phyloP scores from a whole-genome alignment of 352 stramenopile genomes.

The Blastocystis sp. region DNA sequence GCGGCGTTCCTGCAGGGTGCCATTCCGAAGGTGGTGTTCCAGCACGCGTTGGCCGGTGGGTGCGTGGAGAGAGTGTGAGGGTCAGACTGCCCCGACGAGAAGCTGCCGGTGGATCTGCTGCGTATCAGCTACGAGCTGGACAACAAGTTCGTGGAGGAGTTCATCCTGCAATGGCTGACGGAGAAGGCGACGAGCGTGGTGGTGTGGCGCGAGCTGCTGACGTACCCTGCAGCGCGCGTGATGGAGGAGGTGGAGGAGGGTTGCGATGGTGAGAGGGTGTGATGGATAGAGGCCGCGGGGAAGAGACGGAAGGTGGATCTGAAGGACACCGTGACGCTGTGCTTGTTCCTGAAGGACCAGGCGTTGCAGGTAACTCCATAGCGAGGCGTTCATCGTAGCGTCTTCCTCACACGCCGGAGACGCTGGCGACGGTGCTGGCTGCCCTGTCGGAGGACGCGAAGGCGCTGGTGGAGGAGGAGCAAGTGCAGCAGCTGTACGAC shows the following conservation, averaged over 20 bases:
- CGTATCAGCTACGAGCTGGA: slow-evolving; percentile 46
- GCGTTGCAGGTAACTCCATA: background rate
- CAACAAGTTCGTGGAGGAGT: slow-evolving; percentile 58
- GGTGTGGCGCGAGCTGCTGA: slow-evolving; percentile 10
- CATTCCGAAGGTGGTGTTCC: slow-evolving; percentile 61
- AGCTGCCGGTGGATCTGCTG: background rate
- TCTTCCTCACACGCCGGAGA: background rate
- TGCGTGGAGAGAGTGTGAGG: background rate
- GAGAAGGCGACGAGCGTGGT: background rate
- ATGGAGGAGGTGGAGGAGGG: background rate
- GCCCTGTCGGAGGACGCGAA: background rate
- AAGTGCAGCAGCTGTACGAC: background rate
- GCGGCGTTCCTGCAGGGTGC: slow-evolving; percentile 32
- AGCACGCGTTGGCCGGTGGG: slow-evolving; percentile 37
- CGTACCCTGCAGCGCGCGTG: slow-evolving; percentile 41
- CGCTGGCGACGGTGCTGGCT: background rate
- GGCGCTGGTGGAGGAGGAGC: background rate
- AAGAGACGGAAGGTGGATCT: background rate
- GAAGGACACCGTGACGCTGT: background rate
- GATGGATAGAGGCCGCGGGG: background rate
- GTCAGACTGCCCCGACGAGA: slow-evolving; percentile 3
- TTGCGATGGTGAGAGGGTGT: background rate
- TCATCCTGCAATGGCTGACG: slow-evolving; percentile 23
- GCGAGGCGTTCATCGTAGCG: background rate
- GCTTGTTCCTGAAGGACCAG: background rate